A percentile compares a stretch with the other conserved stretches of the same genome.
Conservation (phyloP, 2,329 filamentous ascomycete species). For the Trichoderma brevicompactum region DNA sequence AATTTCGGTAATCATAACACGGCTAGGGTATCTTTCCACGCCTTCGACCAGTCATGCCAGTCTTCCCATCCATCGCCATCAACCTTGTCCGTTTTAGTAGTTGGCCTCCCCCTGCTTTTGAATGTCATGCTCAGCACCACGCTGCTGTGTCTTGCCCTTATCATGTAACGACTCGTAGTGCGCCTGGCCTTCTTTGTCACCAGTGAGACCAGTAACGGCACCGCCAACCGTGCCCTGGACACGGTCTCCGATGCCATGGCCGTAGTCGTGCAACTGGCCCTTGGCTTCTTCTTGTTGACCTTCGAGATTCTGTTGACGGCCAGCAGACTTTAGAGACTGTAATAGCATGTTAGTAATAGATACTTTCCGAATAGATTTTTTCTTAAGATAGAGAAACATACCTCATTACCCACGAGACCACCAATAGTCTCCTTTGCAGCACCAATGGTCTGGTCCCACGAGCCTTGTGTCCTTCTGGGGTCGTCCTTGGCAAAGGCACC, state of each 20-base stretch:
- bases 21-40: conserved; percentile 25
- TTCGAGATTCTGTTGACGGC: conserved; percentile 76
- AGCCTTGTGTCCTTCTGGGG: conserved; percentile 70
- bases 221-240: conserved; percentile 72
- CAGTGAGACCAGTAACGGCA: conserved; percentile 72
- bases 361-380: no score
- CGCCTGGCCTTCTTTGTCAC: conserved; percentile 67
- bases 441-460: conserved; percentile 89
- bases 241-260: conserved; percentile 68
- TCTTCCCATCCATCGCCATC: neutral
- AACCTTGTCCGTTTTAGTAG: conserved; percentile 18
- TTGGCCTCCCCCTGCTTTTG: conserved; percentile 68
- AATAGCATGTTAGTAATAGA: conserved; percentile 18
- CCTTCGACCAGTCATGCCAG: neutral
- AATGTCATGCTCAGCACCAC: conserved; percentile 80
- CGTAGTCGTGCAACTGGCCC: conserved; percentile 76
- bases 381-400: conserved; percentile 41
- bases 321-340: conserved; percentile 70
- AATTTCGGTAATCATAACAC: conserved; percentile 16
- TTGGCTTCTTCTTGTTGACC: conserved; percentile 82
- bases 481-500: conserved; percentile 75
- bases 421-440: conserved; percentile 82
- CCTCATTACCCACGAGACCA: conserved; percentile 73
- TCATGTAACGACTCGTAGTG: conserved; percentile 74
- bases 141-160: conserved; percentile 80